phyloP scores from a whole-genome alignment of 371 early-diverging fungal genomes.

The Apophysomyces ossiformis region DNA sequence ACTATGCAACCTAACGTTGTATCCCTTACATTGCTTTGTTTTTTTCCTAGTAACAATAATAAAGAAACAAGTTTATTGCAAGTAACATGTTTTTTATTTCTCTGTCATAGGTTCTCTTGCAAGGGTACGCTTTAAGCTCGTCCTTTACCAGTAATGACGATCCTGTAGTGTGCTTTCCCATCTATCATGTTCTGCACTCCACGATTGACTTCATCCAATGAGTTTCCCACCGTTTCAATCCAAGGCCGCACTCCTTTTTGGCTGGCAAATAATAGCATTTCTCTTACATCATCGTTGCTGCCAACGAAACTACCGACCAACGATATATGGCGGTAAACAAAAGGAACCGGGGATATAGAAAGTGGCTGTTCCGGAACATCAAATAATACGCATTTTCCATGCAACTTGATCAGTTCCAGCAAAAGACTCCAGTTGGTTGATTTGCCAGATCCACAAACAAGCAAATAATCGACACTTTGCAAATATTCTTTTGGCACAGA shows the following conservation, averaged over 20 bases:
- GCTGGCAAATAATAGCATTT: slow-evolving; percentile 76
- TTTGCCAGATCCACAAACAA: slow-evolving; percentile 61
- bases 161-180: slow-evolving; percentile 72
- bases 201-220: slow-evolving; percentile 67
- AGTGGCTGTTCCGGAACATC: slow-evolving; percentile 69
- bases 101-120: neutral
- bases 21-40: too few relatives aligned
- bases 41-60: too few relatives aligned
- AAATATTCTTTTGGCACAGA: slow-evolving; percentile 17
- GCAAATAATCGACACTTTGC: slow-evolving; percentile 51
- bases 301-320: slow-evolving; percentile 79
- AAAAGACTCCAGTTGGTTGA: slow-evolving; percentile 56
- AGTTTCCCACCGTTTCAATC: slow-evolving; percentile 61
- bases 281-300: slow-evolving; percentile 53
- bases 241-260: slow-evolving; percentile 69
- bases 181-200: slow-evolving; percentile 62
- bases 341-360: slow-evolving; percentile 34
- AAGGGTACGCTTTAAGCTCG: neutral
- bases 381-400: slow-evolving; percentile 66
- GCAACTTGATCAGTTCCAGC: slow-evolving; percentile 52
- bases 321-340: slow-evolving; percentile 56
- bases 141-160: slow-evolving; percentile 57
- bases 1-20: too few relatives aligned
- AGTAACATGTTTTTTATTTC: too few relatives aligned
- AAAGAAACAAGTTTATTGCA: too few relatives aligned